phyloP scores from a whole-genome alignment of 768 basidiomycete species.

The Pleurotus salmoneostramineus region DNA sequence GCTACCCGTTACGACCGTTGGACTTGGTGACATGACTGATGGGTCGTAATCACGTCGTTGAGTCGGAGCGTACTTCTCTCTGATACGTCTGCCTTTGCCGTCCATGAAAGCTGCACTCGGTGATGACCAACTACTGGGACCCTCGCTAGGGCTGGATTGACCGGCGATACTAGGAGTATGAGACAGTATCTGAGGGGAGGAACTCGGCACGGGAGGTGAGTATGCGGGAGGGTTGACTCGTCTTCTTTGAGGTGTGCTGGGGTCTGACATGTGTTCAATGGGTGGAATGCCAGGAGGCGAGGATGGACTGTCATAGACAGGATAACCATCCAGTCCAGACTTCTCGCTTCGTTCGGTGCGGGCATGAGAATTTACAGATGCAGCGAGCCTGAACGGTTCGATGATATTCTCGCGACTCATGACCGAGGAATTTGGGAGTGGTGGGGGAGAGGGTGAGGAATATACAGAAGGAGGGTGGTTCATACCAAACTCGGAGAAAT shows the following conservation, averaged over 20 bases:
- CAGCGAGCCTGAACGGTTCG: background rate
- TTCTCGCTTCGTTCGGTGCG: background rate
- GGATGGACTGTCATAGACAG: conserved; percentile 3
- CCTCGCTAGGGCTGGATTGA: background rate
- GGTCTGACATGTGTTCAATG: background rate
- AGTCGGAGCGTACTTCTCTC: background rate
- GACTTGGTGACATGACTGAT: conserved; percentile 4
- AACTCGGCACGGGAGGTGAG: background rate
- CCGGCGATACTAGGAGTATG: background rate
- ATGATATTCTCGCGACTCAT: conserved; percentile 4
- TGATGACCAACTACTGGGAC: background rate
- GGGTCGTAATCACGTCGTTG: conserved; percentile 1
- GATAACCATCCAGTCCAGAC: background rate
- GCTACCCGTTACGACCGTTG: conserved; percentile 4
- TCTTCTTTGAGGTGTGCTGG: background rate
- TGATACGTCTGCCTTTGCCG: conserved; percentile 1
- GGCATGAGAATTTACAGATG: background rate
- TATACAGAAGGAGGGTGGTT: conserved; percentile 4
- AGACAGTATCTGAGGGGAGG: background rate
- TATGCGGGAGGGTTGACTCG: conserved; percentile 5
- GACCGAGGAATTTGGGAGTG: background rate
- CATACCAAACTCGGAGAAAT: conserved; percentile 2
- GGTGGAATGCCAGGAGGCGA: conserved; percentile 1
- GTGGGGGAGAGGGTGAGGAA: conserved; percentile 1
- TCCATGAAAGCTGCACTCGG: background rate